Evolutionary conservation across 371 early-diverging fungal species (phyloP), one percentile per base, ranked within the genome.

Genomic region (Lichtheimia hyalospora): DNA sequence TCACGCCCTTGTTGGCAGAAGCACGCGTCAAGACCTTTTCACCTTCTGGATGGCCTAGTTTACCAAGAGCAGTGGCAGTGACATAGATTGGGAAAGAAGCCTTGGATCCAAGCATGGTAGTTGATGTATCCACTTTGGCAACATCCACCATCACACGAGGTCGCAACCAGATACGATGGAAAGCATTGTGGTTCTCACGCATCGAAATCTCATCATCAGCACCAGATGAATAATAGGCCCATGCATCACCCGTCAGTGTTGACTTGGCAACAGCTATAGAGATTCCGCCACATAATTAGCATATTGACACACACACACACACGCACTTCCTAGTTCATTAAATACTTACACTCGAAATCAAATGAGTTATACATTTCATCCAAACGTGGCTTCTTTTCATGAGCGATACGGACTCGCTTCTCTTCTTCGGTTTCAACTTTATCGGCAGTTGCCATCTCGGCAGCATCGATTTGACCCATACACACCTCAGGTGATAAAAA

Each of bases 221-320:
- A 10, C 92, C 92, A 20, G 86, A 88, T 50, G 83, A 81, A 69
- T 92, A 95, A 70, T 95, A 96, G 27, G 87, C 92, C 94, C 94
- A 94, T 2, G 92, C 92, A 58, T 88, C 86, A 15, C 80, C 67
- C 41, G 65, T 75, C 49, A 90, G 63, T 1, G 82, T 73, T 42
- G 64, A 67, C 53, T 75, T 70, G 13, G 92, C 92, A 8, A 89
- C 80, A 12, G 81, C 80, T 84, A 71, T 15, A 58, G 14, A 25
- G n/a, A n/a, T n/a, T n/a, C n/a, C n/a, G n/a, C n/a, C n/a, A n/a
- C n/a, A n/a, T n/a, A n/a, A n/a, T n/a, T n/a, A n/a, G n/a, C n/a
- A n/a, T n/a, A n/a, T n/a, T n/a, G n/a, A n/a, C n/a, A n/a, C n/a
- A n/a, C n/a, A n/a, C n/a, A n/a, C n/a, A n/a, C n/a, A n/a, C n/a